Base-by-base conservation (phyloP, 768 basidiomycete species). In the Rhodocollybia butyracea region DNA sequence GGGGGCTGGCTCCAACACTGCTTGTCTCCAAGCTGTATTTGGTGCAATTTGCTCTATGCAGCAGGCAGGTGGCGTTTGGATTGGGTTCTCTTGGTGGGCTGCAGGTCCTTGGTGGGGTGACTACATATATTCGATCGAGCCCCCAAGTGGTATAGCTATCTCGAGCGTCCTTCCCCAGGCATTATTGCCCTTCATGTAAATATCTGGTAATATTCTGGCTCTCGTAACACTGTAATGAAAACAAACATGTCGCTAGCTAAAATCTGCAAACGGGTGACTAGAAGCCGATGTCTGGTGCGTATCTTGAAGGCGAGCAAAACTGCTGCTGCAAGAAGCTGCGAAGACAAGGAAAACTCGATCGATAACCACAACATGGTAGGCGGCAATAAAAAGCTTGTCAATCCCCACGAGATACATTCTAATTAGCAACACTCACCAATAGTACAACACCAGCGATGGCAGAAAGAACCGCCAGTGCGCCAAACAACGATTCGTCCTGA, bases 391-490 rank as follows among this genome's bases (percentile, higher is more conserved):
- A 40, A 24, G n/a, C 7, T 6, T 42, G 59, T 17, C 50, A 13
- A n/a, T 21, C 27, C n/a, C 21, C 19, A 11, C 51, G 13, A 12
- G 41, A 22, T 19, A 41, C 48, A 17, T 26, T 11, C 36, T 15
- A 30, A n/a, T 26, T 17, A 34, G 43, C 6, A 36, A 30, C 15
- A 29, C 77, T 61, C 52, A 79, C 80, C 38, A 77, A 77, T 39
- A n/a, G n/a, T n/a, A 90, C 81, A 55, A 81, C 83, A 65, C 86
- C 84, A 0, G 83, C 83, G 8, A 84, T 66, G 0, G 89, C 85
- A 51, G 83, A 80, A 40, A 91, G 64, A 15, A 88, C 80, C 2
- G 86, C 84, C 54, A 91, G 72, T 1, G 87, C 87, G 13, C 88
- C 88, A 53, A 91, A 89, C 34, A 91, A 63, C 21, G 81, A 76